Percentiles rank a stretch among this genome's conserved stretches.
Evolutionary conservation across 2,329 filamentous ascomycete genomes (phyloP).

Genomic region (Eurotiales sp.): DNA sequence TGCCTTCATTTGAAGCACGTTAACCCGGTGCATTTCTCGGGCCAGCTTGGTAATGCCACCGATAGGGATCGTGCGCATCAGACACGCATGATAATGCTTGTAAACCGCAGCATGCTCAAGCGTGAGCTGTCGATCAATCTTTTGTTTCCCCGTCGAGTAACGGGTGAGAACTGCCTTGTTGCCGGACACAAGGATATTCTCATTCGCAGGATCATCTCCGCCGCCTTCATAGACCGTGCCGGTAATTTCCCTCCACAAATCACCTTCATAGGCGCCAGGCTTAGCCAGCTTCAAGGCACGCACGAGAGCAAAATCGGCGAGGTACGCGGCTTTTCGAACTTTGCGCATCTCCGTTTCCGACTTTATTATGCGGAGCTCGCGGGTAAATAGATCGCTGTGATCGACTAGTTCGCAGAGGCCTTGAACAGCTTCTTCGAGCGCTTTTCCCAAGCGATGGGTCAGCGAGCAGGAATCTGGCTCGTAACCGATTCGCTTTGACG

Average conservation of each 20-base stretch:
- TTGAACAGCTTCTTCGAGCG: slow-evolving; percentile 27
- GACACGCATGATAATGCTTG: slow-evolving; percentile 32
- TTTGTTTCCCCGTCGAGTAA: slow-evolving; percentile 29
- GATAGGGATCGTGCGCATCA: slow-evolving; percentile 32
- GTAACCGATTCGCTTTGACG: slow-evolving; percentile 28
- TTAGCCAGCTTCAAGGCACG: slow-evolving; percentile 33
- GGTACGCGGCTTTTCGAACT: slow-evolving; percentile 32
- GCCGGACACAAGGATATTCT: slow-evolving; percentile 33
- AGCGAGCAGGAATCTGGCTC: slow-evolving; percentile 37
- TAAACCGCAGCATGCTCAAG: slow-evolving; percentile 32
- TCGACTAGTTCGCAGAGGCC: slow-evolving; percentile 27
- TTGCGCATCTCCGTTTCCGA: slow-evolving; percentile 25
- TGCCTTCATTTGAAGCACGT: slow-evolving; percentile 27
- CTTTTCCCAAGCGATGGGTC: slow-evolving; percentile 30
- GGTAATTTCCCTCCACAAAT: slow-evolving; percentile 32
- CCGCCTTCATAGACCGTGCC: slow-evolving; percentile 34
- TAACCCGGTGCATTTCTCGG: slow-evolving; percentile 24
- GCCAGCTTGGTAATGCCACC: slow-evolving; percentile 26
- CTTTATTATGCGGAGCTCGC: slow-evolving; percentile 31
- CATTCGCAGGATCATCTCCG: slow-evolving; percentile 34
- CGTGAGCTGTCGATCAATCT: slow-evolving; percentile 30
- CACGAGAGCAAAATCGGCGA: slow-evolving; percentile 32
- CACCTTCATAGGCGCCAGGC: slow-evolving; percentile 33
- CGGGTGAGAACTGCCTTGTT: slow-evolving; percentile 32
- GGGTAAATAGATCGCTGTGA: slow-evolving; percentile 27